Percentiles rank a stretch among this genome's conserved stretches.
phyloP scores from a whole-genome alignment of 306 rosid genomes.

The Cicer yamashitae region DNA sequence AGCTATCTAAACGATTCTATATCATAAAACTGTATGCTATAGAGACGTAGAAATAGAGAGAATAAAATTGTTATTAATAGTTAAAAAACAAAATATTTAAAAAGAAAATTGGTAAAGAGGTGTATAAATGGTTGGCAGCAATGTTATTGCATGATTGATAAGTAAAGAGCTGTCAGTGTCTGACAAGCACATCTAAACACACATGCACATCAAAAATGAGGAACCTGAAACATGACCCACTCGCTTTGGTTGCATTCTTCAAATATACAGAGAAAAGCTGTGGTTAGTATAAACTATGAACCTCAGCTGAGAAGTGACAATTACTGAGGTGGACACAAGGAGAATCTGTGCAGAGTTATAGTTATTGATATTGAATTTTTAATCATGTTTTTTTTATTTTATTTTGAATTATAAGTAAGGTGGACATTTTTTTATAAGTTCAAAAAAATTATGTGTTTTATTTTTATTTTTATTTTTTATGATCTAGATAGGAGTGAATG shows the following conservation, averaged over 20 bases:
- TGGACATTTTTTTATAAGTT: neutral
- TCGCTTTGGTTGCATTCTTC: constrained; percentile 30
- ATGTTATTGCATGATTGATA: constrained; percentile 55
- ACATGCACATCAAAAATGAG: constrained; percentile 53
- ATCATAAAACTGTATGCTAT: too few species aligned
- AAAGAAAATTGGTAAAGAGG: constrained; percentile 23
- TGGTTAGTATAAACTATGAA: neutral
- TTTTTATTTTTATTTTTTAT: neutral
- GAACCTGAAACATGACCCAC: constrained; percentile 52
- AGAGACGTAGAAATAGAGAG: too few species aligned
- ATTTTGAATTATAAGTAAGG: constrained; percentile 18
- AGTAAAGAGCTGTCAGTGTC: constrained; percentile 70
- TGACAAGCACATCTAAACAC: constrained; percentile 58
- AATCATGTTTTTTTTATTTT: neutral
- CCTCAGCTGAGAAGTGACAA: neutral
- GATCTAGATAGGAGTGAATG: constrained; percentile 24
- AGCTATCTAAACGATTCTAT: too few species aligned
- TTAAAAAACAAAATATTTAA: neutral
- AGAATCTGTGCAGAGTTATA: constrained; percentile 43
- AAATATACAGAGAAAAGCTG: neutral
- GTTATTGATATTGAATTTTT: neutral
- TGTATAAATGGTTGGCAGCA: constrained; percentile 51
- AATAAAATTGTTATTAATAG: too few species aligned
- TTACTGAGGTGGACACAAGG: constrained; percentile 27
- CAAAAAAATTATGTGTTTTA: neutral